Percentiles rank a stretch among this genome's conserved stretches.
phyloP scores from a whole-genome alignment of 805 yeast genomes.

The Grigorovia jiainica region DNA sequence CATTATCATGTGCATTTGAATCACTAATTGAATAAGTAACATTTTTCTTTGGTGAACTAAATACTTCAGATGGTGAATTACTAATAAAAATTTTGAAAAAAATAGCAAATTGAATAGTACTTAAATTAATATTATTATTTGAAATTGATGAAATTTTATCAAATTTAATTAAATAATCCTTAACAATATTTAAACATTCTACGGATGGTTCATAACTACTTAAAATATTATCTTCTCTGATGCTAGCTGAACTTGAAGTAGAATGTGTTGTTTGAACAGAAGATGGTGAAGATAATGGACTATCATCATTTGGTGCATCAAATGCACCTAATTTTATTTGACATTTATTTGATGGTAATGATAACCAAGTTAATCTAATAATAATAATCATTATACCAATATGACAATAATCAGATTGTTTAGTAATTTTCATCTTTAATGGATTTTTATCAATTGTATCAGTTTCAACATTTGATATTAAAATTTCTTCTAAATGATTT shows the following conservation, averaged over 20 bases:
- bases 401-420: conserved; percentile 32
- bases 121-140: conserved; percentile 25
- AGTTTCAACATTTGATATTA: conserved; percentile 4
- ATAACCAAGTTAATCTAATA: conserved; percentile 46
- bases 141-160: conserved; percentile 29
- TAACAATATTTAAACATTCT: conserved; percentile 19
- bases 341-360: conserved; percentile 37
- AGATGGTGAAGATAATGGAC: conserved; percentile 5
- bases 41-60: conserved; percentile 4
- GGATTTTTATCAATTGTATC: conserved; percentile 12
- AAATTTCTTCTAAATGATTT: conserved; percentile 22
- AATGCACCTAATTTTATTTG: conserved; percentile 22
- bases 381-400: conserved; percentile 45
- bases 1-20: conserved; percentile 37
- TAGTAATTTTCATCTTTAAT: conserved; percentile 21
- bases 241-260: conserved; percentile 16
- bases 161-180: conserved; percentile 25
- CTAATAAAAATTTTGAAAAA: conserved; percentile 46
- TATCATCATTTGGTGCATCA: conserved; percentile 2
- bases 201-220: conserved; percentile 23
- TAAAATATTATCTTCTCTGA: conserved; percentile 23
- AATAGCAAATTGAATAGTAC: conserved; percentile 49
- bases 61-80: conserved; percentile 42
- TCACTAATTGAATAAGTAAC: conserved; percentile 10
- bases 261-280: conserved; percentile 3